Conservation (phyloP, 1,284 basidiomycete genomes). For the Malassezia nana region DNA sequence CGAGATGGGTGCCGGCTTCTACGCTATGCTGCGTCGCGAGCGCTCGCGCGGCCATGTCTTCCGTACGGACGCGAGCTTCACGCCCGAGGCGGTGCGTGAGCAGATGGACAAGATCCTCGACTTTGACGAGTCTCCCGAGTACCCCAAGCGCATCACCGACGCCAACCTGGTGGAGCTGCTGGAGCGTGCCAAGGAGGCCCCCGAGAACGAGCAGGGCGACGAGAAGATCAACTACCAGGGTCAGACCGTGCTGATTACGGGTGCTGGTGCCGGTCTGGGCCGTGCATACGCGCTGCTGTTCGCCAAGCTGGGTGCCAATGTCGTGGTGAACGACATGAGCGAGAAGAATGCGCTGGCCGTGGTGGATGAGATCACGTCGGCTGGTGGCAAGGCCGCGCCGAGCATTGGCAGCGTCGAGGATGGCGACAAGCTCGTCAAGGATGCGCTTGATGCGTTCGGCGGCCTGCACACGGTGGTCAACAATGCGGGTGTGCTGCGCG, state of each 20-base stretch:
- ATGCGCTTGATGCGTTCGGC: conserved; percentile 77
- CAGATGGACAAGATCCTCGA: conserved; percentile 60
- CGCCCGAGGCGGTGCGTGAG: conserved; percentile 67
- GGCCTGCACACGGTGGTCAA: conserved; percentile 76
- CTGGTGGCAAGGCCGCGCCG: conserved; percentile 76
- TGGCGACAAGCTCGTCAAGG: conserved; percentile 78
- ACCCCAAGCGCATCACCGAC: conserved; percentile 65
- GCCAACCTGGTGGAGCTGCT: conserved; percentile 56
- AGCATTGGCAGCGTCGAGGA: conserved; percentile 80
- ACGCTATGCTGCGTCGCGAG: conserved; percentile 88
- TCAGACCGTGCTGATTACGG: conserved; percentile 87
- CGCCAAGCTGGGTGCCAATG: conserved; percentile 79
- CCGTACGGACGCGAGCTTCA: conserved; percentile 81
- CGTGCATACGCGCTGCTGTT: conserved; percentile 86
- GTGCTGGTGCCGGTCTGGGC: conserved; percentile 59
- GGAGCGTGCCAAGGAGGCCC: conserved; percentile 59
- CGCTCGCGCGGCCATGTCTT: conserved; percentile 73
- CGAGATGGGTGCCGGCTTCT: conserved; percentile 86
- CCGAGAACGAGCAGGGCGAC: conserved; percentile 62
- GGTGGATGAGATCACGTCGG: conserved; percentile 74
- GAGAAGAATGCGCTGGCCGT: conserved; percentile 73
- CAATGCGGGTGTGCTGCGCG: conserved; percentile 84
- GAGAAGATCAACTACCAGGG: conserved; percentile 70
- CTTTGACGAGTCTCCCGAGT: conserved; percentile 62
- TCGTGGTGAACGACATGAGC: conserved; percentile 91